Base-by-base conservation (phyloP, 2,329 filamentous ascomycete genomes). In the Acrocalymma vagum region DNA sequence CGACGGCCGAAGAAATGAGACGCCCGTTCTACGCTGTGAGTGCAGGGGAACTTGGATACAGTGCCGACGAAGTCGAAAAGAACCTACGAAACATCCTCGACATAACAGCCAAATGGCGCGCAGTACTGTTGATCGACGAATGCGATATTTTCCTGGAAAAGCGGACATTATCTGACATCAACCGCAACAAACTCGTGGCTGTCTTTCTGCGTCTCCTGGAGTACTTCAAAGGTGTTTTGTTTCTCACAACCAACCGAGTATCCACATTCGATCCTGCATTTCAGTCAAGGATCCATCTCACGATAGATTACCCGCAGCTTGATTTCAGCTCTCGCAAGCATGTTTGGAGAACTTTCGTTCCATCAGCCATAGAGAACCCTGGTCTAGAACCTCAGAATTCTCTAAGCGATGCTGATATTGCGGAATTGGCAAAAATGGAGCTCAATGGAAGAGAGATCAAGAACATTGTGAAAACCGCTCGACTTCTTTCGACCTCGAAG, bases 211-310 rank as follows among this genome's bases (percentile, higher is more conserved):
- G 90, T 0, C 78, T 91, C 42, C 76, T 95, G 0, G 90, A 96
- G 67, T 95, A 95, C 67, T 95, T 93, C 72, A 87, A 93, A 62
- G 90, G 90, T 4, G 93, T 95, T 39, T 70, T 95, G 4, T 93
- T 95, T 74, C 72, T 95, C 14, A 95, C 90, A 0, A 95, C 90
- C 3, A 95, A 95, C 66, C 83, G 89, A n/a, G 58, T 47, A 29
- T 41, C 30, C 6, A 69, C 65, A 9, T 72, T 77, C 41, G 75
- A 78, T 36, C 50, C 62, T 3, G 75, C 74, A 3, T 76, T 78
- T 34, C 69, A 76, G 38, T 73, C 70, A 18, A 68, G 76, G 6
- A 76, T 78, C 23, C 75, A 73, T 45, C 66, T 76, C 41, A 60
- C 55, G 11, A 67, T 69, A 38, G 69, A 69, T 7, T 78, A 77